Evolutionary conservation across 495 filamentous ascomycete species (phyloP).

Genomic region (Tuber brumale): DNA sequence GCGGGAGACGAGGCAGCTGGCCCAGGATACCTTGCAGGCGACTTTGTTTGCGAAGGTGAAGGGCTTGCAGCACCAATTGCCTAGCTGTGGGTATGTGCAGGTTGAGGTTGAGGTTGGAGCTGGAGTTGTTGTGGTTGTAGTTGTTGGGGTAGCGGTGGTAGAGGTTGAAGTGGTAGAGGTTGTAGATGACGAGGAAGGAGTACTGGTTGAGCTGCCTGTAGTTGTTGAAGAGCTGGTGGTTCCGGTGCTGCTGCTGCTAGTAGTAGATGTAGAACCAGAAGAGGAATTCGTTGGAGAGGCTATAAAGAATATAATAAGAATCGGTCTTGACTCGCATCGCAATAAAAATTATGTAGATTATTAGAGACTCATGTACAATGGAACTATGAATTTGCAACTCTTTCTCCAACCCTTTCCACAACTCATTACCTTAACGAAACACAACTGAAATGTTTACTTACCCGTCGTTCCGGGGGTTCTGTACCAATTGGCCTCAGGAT

Average conservation of each 20-base stretch:
- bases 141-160: neutral
- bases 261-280: conserved; percentile 12
- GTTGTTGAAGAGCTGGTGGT: conserved; percentile 1
- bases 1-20: conserved; percentile 13
- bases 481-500: conserved; percentile 46
- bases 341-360: neutral
- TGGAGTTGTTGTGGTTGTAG: neutral
- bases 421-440: neutral
- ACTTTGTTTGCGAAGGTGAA: neutral
- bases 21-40: conserved; percentile 10
- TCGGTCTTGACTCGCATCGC: neutral
- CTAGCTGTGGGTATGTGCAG: conserved; percentile 12
- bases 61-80: conserved; percentile 19
- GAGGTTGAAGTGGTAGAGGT: conserved; percentile 8
- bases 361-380: neutral
- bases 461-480: conserved; percentile 21
- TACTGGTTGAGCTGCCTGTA: neutral
- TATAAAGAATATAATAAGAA: neutral
- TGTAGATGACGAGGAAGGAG: neutral
- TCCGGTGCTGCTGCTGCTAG: conserved; percentile 9
- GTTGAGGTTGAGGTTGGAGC: conserved; percentile 9
- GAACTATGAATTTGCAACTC: neutral
- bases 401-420: neutral
- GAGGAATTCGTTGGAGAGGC: conserved; percentile 5
- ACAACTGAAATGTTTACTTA: neutral